Evolutionary conservation across 2,329 filamentous ascomycete species (phyloP).

Genomic region (Pseudogymnoascus sp.): DNA sequence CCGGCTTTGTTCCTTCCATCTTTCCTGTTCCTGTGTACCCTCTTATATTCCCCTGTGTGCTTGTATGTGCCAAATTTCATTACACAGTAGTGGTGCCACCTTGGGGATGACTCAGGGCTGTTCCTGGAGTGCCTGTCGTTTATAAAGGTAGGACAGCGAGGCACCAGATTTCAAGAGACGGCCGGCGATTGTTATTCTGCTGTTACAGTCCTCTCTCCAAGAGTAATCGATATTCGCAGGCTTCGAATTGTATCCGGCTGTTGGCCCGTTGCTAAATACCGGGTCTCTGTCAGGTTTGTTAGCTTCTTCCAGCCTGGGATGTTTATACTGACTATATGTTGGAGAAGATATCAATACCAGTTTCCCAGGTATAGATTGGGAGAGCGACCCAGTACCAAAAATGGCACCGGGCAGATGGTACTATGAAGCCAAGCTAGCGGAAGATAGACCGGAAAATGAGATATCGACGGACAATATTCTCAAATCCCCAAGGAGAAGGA

Average conservation of each 20-base stretch:
- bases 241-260: background rate
- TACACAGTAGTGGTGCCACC: background rate
- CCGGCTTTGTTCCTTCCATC: background rate
- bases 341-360: background rate
- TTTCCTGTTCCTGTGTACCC: background rate
- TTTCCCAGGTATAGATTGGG: background rate
- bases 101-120: background rate
- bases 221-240: background rate
- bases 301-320: background rate
- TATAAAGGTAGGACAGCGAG: background rate
- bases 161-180: background rate
- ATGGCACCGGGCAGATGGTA: background rate
- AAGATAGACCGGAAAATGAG: background rate
- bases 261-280: background rate
- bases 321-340: background rate
- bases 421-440: background rate
- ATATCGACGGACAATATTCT: background rate
- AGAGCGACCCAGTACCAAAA: background rate
- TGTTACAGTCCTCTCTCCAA: background rate
- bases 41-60: background rate
- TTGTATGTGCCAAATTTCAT: background rate
- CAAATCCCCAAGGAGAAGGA: background rate
- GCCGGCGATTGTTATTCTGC: no score
- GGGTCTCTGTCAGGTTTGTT: background rate
- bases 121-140: background rate